A percentile compares a stretch with the other conserved stretches of the same genome.
phyloP scores from a whole-genome alignment of 2,329 filamentous ascomycete species.

The Geoglossum cookeanum region DNA sequence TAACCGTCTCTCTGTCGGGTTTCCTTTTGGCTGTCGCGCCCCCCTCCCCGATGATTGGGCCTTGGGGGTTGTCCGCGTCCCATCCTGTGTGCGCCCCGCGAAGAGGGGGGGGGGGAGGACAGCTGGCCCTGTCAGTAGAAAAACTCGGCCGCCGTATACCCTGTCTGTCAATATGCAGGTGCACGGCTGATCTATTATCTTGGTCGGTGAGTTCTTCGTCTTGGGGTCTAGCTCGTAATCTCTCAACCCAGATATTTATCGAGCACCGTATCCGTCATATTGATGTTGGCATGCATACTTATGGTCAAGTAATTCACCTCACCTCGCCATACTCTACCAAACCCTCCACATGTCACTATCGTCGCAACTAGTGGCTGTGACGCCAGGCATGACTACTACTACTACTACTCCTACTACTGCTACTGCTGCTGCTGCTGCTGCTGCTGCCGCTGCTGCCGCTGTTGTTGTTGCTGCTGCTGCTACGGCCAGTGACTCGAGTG shows the following conservation, averaged over 20 bases:
- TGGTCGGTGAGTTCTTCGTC: not conserved
- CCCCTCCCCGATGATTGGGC: not conserved
- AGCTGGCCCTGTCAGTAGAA: not conserved
- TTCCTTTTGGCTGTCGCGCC: not conserved
- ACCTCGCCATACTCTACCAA: not conserved
- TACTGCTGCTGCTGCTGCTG: not conserved
- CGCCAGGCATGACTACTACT: not conserved
- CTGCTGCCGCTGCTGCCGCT: no score
- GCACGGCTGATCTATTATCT: constrained; percentile 3
- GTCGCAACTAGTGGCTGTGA: not conserved
- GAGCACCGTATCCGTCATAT: not conserved
- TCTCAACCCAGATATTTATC: constrained; percentile 4
- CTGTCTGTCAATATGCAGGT: not conserved
- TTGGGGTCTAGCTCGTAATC: not conserved
- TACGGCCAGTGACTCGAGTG: not conserved
- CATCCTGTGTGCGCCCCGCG: not conserved
- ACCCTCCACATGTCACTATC: not conserved
- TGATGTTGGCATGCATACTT: not conserved
- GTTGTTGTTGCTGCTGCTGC: no score
- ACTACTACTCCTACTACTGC: not conserved
- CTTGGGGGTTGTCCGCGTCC: not conserved
- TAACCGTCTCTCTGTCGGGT: not conserved
- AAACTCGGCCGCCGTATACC: not conserved
- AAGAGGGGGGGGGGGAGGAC: not conserved
- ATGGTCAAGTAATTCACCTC: not conserved